phyloP scores from a whole-genome alignment of 106 monocot species.

The Allium fistulosum region DNA sequence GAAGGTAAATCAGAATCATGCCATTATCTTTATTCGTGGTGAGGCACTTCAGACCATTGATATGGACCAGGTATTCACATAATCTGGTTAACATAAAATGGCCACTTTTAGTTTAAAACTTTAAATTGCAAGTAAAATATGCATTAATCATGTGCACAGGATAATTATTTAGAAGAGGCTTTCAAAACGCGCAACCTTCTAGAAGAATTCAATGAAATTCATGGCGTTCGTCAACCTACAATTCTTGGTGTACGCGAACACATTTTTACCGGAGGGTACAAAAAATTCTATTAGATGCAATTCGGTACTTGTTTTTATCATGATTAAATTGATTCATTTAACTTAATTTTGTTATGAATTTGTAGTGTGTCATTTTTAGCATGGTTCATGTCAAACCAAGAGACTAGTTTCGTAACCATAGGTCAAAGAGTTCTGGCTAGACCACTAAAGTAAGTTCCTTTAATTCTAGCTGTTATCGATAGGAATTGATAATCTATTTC shows the following conservation, averaged over 20 bases:
- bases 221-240: slow-evolving; percentile 84
- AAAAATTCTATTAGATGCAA: not conserved
- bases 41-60: slow-evolving; percentile 99
- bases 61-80: slow-evolving; percentile 79
- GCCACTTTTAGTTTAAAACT: not conserved
- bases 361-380: slow-evolving; percentile 91
- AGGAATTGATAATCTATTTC: no score
- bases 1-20: slow-evolving; percentile 99
- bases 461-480: no score
- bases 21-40: slow-evolving; percentile 88
- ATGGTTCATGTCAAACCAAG: slow-evolving; percentile 97
- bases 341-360: slow-evolving; percentile 1
- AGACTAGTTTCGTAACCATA: slow-evolving; percentile 94
- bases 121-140: not conserved
- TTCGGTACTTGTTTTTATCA: not conserved
- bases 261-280: slow-evolving; percentile 93
- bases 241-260: slow-evolving; percentile 98
- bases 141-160: slow-evolving; percentile 23
- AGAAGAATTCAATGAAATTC: slow-evolving; percentile 96
- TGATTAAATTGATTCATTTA: slow-evolving; percentile 4
- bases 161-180: slow-evolving; percentile 97
- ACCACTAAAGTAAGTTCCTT: slow-evolving; percentile 73
- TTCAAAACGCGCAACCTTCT: slow-evolving; percentile 95
- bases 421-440: slow-evolving; percentile 85
- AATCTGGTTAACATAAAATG: not conserved